Evolutionary conservation across 2,329 filamentous ascomycete species (phyloP).

Genomic region (Trichoderma gracile): DNA sequence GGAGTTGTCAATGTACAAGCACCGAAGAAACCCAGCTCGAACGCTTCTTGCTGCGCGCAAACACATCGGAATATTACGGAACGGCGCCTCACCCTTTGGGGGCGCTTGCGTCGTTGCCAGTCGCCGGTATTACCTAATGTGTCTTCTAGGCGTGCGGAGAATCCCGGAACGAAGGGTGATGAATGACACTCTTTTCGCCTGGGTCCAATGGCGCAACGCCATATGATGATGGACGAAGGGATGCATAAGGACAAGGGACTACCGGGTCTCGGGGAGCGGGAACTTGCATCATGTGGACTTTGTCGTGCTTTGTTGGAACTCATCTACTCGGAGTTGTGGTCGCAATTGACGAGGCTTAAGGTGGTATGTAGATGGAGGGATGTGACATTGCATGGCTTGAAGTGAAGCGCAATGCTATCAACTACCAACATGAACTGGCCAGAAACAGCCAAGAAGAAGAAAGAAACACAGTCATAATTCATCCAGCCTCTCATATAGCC

Average conservation of each 20-base stretch:
- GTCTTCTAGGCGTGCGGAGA: not conserved
- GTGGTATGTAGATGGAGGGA: not conserved
- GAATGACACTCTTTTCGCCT: not conserved
- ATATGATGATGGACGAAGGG: too few species aligned
- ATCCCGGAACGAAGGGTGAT: not conserved
- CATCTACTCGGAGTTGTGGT: too few species aligned
- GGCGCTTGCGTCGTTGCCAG: too few species aligned
- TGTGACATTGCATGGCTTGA: not conserved
- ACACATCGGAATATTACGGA: constrained; percentile 17
- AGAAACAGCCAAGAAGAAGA: not conserved
- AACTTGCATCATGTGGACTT: too few species aligned
- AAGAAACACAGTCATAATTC: constrained; percentile 3
- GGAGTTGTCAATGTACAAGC: too few species aligned
- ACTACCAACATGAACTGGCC: not conserved
- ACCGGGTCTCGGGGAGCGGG: too few species aligned
- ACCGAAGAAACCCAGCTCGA: too few species aligned
- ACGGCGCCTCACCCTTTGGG: not conserved
- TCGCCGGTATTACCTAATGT: constrained; percentile 17
- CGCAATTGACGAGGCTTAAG: too few species aligned
- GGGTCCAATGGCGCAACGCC: too few species aligned
- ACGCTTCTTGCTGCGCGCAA: too few species aligned
- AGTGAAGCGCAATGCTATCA: not conserved
- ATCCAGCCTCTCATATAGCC: constrained; percentile 46
- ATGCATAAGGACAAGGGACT: too few species aligned
- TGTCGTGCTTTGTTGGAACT: too few species aligned